These are phyloP conservation scores for Cryptosporidium tyzzeri DNA, from an alignment of 169 alveolate genomes.

Conservation along the genomic window DNA sequence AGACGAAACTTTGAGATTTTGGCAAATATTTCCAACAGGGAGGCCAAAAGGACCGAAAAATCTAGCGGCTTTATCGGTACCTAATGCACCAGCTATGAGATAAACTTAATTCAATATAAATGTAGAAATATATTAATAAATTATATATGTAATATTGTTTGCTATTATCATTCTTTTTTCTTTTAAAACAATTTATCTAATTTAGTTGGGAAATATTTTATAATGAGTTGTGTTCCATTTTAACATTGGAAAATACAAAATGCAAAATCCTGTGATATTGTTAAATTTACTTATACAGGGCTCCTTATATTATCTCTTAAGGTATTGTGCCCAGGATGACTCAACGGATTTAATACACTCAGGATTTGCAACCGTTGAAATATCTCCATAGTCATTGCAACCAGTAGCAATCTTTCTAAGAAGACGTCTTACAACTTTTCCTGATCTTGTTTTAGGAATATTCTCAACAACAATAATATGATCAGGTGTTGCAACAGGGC, in stretches of 20 bases:
- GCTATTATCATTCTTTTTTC: neutral
- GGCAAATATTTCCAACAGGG: constrained; percentile 92
- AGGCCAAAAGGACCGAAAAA: constrained; percentile 75
- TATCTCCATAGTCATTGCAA: constrained; percentile 84
- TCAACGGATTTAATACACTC: constrained; percentile 83
- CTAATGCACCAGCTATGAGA: constrained; percentile 74
- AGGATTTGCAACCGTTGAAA: constrained; percentile 88
- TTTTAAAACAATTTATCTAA: neutral
- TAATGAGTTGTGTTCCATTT: neutral
- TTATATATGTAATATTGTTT: neutral
- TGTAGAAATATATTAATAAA: constrained; percentile 13
- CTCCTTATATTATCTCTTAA: neutral
- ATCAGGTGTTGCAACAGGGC: constrained; percentile 95
- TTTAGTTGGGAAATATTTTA: neutral
- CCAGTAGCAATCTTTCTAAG: constrained; percentile 91
- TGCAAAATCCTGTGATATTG: neutral
- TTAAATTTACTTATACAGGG: neutral
- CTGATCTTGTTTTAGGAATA: constrained; percentile 94
- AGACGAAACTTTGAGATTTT: constrained; percentile 94
- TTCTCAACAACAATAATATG: constrained; percentile 84
- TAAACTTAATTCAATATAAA: neutral
- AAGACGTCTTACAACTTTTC: constrained; percentile 93
- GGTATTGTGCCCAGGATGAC: constrained; percentile 58
- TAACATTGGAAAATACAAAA: neutral
- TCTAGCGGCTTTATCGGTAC: constrained; percentile 70